phyloP scores from a whole-genome alignment of 2,329 filamentous ascomycete genomes.

The Aspergillus brasiliensis region DNA sequence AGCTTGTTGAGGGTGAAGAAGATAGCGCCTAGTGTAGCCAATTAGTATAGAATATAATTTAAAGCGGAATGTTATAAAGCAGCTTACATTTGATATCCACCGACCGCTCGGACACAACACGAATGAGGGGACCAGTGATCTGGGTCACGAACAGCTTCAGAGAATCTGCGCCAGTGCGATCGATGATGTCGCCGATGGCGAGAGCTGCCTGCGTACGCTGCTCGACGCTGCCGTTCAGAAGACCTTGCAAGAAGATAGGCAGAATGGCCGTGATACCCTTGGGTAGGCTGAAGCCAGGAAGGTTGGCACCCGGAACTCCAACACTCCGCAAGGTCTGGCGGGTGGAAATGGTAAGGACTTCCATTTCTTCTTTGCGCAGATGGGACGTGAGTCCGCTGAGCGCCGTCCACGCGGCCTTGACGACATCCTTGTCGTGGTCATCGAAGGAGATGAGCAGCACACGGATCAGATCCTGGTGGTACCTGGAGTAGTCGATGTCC shows the following conservation, averaged over 20 bases:
- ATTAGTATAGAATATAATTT: slow-evolving; percentile 21
- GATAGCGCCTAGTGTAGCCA: slow-evolving; percentile 68
- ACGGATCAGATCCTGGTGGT: slow-evolving; percentile 93
- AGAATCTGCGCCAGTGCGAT: slow-evolving; percentile 83
- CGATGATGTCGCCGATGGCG: slow-evolving; percentile 93
- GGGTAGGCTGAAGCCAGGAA: slow-evolving; percentile 84
- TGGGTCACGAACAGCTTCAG: slow-evolving; percentile 95
- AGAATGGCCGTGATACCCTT: slow-evolving; percentile 97
- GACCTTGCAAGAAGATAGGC: slow-evolving; percentile 94
- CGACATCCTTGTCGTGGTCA: slow-evolving; percentile 77
- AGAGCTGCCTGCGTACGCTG: slow-evolving; percentile 90
- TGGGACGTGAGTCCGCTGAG: slow-evolving; percentile 84
- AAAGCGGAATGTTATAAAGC: background rate
- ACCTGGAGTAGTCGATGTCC: slow-evolving; percentile 87
- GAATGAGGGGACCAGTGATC: slow-evolving; percentile 95
- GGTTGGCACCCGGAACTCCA: slow-evolving; percentile 78
- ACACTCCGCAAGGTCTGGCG: slow-evolving; percentile 84
- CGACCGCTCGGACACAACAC: slow-evolving; percentile 94
- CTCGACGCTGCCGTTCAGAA: slow-evolving; percentile 94
- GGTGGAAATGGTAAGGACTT: slow-evolving; percentile 82
- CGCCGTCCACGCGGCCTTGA: slow-evolving; percentile 87
- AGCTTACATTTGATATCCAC: slow-evolving; percentile 78
- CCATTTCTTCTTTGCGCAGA: slow-evolving; percentile 97
- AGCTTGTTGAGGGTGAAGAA: slow-evolving; percentile 92
- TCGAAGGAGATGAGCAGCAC: slow-evolving; percentile 89